Evolutionary conservation across 1,284 basidiomycete species (phyloP).

Genomic region (Tilletiaria anomala): DNA sequence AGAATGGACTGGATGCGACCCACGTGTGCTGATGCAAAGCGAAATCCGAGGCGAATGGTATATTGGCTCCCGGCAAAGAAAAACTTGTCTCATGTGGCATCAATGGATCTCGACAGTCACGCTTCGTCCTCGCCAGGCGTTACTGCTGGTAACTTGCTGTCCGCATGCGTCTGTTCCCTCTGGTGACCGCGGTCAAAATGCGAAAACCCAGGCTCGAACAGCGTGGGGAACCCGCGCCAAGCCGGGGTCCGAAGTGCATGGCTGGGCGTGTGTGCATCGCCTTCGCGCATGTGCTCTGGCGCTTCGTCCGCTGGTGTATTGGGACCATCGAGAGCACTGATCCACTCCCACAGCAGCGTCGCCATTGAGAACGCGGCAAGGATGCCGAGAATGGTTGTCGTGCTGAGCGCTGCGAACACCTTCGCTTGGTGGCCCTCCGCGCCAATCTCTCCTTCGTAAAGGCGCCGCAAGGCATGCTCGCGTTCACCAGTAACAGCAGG

Average conservation of each 20-base stretch:
- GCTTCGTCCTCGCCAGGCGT: neutral
- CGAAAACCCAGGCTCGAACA: slow-evolving; percentile 1
- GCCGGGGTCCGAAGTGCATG: slow-evolving; percentile 2
- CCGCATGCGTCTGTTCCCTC: neutral
- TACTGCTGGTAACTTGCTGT: neutral
- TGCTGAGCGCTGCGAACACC: neutral
- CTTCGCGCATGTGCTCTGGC: slow-evolving; percentile 6
- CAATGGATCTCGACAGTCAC: no score
- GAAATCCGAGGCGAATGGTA: no score
- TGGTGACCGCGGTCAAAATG: slow-evolving; percentile 1
- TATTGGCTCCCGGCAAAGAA: no score
- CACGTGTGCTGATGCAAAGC: no score
- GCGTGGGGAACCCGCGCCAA: neutral
- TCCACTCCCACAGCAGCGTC: slow-evolving; percentile 17
- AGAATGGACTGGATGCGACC: no score
- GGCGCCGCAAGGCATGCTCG: neutral
- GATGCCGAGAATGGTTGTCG: slow-evolving; percentile 11
- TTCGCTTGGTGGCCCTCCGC: neutral
- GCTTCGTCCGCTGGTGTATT: slow-evolving; percentile 9
- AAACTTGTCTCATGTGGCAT: no score
- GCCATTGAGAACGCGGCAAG: slow-evolving; percentile 9
- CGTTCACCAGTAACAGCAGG: no score
- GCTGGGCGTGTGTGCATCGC: neutral
- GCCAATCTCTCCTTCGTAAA: neutral
- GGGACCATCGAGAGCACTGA: slow-evolving; percentile 21